These are phyloP conservation scores for Rhodamnia argentea DNA, from an alignment of 345 rosid species.

Conservation along the genomic window DNA sequence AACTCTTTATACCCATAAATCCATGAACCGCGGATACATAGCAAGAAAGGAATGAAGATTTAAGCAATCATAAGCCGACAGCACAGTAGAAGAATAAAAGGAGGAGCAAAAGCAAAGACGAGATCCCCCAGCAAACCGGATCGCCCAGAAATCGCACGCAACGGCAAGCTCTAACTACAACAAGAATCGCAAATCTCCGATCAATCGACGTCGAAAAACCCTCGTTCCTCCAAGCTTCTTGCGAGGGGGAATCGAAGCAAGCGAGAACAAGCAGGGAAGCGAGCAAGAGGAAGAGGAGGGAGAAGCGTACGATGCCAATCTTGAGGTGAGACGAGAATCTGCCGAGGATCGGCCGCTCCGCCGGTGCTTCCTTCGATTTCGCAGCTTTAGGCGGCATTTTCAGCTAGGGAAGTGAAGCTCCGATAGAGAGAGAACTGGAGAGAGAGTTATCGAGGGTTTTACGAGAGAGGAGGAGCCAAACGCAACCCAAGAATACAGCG, in stretches of 20 bases:
- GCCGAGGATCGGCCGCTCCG: conserved; percentile 87
- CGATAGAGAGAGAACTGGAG: not conserved
- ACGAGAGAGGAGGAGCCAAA: not conserved
- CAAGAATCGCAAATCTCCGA: not conserved
- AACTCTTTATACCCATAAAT: not conserved
- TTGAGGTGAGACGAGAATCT: conserved; percentile 99
- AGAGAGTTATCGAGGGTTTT: conserved; percentile 28
- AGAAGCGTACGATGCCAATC: conserved; percentile 72
- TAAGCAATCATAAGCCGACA: not conserved
- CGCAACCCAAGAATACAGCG: not conserved
- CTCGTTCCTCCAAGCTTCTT: not conserved
- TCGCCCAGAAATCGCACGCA: not conserved
- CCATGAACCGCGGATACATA: not conserved
- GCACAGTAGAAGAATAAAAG: not conserved
- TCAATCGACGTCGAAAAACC: not conserved
- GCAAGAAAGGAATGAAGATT: not conserved
- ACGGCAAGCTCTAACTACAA: not conserved
- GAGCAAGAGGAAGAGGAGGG: not conserved
- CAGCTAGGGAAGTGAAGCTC: not conserved
- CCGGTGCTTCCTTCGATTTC: conserved; percentile 85
- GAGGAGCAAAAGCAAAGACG: not conserved
- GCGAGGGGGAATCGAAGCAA: not conserved
- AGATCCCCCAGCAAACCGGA: not conserved
- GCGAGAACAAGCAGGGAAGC: not conserved
- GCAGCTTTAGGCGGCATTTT: conserved; percentile 87